These are phyloP conservation scores for Cercospora sojina DNA, from an alignment of 2,329 filamentous ascomycete species.

Conservation along the genomic window DNA sequence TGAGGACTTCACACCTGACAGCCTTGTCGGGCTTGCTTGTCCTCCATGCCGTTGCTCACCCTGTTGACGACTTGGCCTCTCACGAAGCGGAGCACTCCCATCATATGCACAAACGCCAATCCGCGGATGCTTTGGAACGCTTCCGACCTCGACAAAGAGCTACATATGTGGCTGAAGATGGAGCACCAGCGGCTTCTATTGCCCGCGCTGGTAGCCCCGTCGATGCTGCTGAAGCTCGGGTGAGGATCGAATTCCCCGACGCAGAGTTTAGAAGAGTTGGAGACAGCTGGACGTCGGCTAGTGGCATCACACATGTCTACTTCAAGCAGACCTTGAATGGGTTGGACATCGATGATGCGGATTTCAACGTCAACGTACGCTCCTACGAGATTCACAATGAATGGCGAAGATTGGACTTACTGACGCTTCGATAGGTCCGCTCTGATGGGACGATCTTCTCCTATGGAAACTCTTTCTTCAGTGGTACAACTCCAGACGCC, in stretches of 20 bases:
- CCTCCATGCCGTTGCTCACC: constrained; percentile 12
- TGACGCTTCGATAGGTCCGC: constrained; percentile 43
- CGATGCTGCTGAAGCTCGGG: constrained; percentile 37
- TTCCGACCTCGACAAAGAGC: constrained; percentile 22
- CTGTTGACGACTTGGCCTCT: constrained; percentile 11
- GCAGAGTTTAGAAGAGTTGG: constrained; percentile 52
- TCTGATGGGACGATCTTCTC: constrained; percentile 58
- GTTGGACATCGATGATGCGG: constrained; percentile 60
- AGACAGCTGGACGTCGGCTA: constrained; percentile 56
- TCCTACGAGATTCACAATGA: background rate
- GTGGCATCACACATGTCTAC: constrained; percentile 58
- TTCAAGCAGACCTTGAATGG: constrained; percentile 60
- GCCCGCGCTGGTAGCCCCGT: constrained; percentile 28
- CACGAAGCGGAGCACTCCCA: background rate
- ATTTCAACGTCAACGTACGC: constrained; percentile 61
- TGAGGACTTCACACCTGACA: constrained; percentile 13
- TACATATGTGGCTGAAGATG: constrained; percentile 19
- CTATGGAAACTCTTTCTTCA: constrained; percentile 54
- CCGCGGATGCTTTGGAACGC: constrained; percentile 9
- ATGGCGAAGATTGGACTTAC: background rate
- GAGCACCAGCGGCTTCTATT: constrained; percentile 4
- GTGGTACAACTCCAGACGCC: constrained; percentile 46
- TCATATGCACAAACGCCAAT: constrained; percentile 12
- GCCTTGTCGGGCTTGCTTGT: constrained; percentile 15
- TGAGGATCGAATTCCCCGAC: constrained; percentile 39